A percentile compares a stretch with the other conserved stretches of the same genome.
Evolutionary conservation across 768 basidiomycete species (phyloP).

Genomic region (Rhizopogon sp.): DNA sequence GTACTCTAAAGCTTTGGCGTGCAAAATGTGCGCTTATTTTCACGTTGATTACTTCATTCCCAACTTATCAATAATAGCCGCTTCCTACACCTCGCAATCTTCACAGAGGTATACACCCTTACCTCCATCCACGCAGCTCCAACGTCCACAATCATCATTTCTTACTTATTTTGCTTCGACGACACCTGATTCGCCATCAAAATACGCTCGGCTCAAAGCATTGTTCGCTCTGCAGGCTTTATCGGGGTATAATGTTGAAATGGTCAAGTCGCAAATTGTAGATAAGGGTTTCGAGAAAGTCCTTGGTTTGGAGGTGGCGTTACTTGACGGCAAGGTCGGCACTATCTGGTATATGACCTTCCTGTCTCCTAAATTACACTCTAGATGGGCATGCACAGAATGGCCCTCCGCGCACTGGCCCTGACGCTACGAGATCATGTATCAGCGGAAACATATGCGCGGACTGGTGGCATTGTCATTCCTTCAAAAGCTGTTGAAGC

Average conservation of each 20-base stretch:
- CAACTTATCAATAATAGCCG: constrained; percentile 27
- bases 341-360: not conserved
- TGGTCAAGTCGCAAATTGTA: constrained; percentile 16
- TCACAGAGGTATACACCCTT: not conserved
- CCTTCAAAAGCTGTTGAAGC: constrained; percentile 53
- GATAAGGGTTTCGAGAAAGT: constrained; percentile 36
- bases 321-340: constrained; percentile 72
- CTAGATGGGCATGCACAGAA: not conserved
- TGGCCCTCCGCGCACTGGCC: not conserved
- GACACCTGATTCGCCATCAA: constrained; percentile 73
- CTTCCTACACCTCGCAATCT: constrained; percentile 43
- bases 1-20: constrained; percentile 58
- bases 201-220: constrained; percentile 67
- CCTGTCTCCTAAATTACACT: not conserved
- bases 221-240: constrained; percentile 67
- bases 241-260: constrained; percentile 8
- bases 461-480: constrained; percentile 75
- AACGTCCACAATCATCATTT: constrained; percentile 17
- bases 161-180: constrained; percentile 77
- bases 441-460: constrained; percentile 85
- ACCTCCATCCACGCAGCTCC: not conserved
- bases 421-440: constrained; percentile 57
- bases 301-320: constrained; percentile 68
- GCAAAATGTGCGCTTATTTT: constrained; percentile 50
- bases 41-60: not conserved